These are phyloP conservation scores for Scutellaria barbata DNA, from an alignment of 257 asterid genomes.

Conservation along the genomic window DNA sequence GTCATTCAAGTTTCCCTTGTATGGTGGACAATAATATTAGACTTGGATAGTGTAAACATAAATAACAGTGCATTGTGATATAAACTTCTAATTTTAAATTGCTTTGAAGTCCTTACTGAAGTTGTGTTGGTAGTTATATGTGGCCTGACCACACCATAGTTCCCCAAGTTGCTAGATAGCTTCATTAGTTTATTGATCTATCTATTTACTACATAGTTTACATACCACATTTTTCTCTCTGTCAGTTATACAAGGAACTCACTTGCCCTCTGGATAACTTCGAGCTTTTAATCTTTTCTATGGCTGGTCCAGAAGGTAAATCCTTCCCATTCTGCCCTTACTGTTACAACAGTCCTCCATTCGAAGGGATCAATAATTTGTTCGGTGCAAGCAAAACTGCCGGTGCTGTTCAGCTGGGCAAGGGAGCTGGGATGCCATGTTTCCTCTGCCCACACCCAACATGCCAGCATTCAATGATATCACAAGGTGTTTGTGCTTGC, in stretches of 20 bases:
- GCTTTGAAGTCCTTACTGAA: too few species aligned
- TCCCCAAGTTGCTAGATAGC: too few species aligned
- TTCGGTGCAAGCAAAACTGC: conserved; percentile 65
- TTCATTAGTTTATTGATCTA: too few species aligned
- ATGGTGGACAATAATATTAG: too few species aligned
- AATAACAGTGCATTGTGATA: too few species aligned
- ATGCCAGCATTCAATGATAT: conserved; percentile 78
- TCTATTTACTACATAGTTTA: background rate
- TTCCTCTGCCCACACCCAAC: conserved; percentile 94
- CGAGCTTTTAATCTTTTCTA: conserved; percentile 74
- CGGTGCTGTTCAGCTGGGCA: conserved; percentile 55
- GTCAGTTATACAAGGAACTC: conserved; percentile 90
- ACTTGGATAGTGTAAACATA: too few species aligned
- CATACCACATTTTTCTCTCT: conserved; percentile 12
- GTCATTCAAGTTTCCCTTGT: too few species aligned
- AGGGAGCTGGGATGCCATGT: conserved; percentile 96
- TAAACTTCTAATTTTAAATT: too few species aligned
- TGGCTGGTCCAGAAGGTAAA: conserved; percentile 90
- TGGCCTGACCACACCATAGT: too few species aligned
- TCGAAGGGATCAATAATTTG: conserved; percentile 68
- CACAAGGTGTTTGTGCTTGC: conserved; percentile 92
- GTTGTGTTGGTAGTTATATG: too few species aligned
- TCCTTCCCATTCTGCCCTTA: conserved; percentile 88
- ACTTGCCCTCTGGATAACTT: conserved; percentile 91
- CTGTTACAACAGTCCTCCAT: conserved; percentile 89